Base-by-base conservation (phyloP, 768 basidiomycete genomes). In the Rhodotorula toruloides region DNA sequence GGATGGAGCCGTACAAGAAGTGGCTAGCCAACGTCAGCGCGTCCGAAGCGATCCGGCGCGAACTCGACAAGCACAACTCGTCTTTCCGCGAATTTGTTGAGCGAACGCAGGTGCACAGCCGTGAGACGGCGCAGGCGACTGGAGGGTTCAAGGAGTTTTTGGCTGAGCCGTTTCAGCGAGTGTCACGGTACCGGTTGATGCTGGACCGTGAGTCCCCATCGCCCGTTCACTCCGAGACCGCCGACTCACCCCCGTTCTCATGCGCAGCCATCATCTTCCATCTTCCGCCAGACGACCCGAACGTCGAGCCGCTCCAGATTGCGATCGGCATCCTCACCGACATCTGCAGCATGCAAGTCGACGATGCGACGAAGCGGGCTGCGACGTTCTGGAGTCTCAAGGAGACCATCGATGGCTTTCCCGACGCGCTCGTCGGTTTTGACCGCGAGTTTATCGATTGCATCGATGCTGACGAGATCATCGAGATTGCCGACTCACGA, bases 101-200 rank as follows among this genome's bases (percentile, higher is more conserved):
- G 72, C 91, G 93, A 76, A 77, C 82, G 1, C 56, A 68, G 48
- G 53, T 65, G 0, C 71, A 75, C 56, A 77, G 31, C 72, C 76
- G 40, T 70, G 83, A 73, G 91, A 89, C 76, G 71, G 76, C 36
- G 84, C 94, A 61, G 91, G 90, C 49, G 81, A 97, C 60, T 84
- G 92, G 74, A 31, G 58, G 47, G 34, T 69, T 63, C 61, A 64
- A 46, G 57, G 54, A 64, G 21, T 61, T 36, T 50, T 32, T 58
- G 32, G 60, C 69, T 31, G 53, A 72, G 55, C 65, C 67, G 66
- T 63, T 61, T 25, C 72, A 92, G 89, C 86, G 86, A 63, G 86
- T 90, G 77, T 92, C 93, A 8, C 83, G 94, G 70, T 97, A 97
- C 78, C 93, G 91, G 2, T 81, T 98, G 32, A 82, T 98, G 71